Evolutionary conservation across 2,329 filamentous ascomycete species (phyloP).

Genomic region (Colletotrichum melonis): DNA sequence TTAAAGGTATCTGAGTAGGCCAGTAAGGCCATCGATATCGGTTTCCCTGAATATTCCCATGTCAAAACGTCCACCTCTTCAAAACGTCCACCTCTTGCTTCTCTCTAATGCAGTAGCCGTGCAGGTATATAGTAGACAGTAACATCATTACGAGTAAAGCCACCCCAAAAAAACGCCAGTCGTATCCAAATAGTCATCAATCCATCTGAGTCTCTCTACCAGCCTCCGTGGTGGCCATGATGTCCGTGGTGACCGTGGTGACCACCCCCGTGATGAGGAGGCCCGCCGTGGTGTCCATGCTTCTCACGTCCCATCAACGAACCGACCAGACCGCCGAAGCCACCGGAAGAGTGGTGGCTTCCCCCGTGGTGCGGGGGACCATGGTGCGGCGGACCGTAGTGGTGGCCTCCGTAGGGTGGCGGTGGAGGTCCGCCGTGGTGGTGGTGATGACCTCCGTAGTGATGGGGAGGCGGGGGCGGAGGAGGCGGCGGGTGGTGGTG

Average conservation of each 20-base stretch:
- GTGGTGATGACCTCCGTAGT: background rate
- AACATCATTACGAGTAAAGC: background rate
- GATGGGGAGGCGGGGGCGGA: slow-evolving; percentile 5
- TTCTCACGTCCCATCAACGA: slow-evolving; percentile 32
- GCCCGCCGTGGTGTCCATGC: slow-evolving; percentile 22
- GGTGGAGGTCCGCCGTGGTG: slow-evolving; percentile 6
- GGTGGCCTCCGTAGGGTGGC: background rate
- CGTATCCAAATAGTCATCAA: background rate
- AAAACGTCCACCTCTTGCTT: background rate
- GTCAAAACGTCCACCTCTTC: background rate
- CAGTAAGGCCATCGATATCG: background rate
- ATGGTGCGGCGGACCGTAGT: slow-evolving; percentile 22
- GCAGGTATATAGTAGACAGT: slow-evolving; percentile 9
- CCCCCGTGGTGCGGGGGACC: slow-evolving; percentile 25
- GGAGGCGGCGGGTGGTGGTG: background rate
- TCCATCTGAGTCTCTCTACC: background rate
- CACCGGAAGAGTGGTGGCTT: slow-evolving; percentile 35
- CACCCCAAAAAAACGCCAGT: slow-evolving; percentile 1
- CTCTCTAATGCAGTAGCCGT: background rate
- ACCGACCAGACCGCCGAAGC: slow-evolving; percentile 39
- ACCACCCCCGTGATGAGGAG: background rate
- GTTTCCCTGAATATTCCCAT: background rate
- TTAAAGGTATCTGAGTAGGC: background rate
- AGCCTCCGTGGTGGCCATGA: slow-evolving; percentile 9
- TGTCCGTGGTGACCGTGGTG: slow-evolving; percentile 8